These are phyloP conservation scores for Penicillium canescens DNA, from an alignment of 495 filamentous ascomycete genomes.

Conservation along the genomic window DNA sequence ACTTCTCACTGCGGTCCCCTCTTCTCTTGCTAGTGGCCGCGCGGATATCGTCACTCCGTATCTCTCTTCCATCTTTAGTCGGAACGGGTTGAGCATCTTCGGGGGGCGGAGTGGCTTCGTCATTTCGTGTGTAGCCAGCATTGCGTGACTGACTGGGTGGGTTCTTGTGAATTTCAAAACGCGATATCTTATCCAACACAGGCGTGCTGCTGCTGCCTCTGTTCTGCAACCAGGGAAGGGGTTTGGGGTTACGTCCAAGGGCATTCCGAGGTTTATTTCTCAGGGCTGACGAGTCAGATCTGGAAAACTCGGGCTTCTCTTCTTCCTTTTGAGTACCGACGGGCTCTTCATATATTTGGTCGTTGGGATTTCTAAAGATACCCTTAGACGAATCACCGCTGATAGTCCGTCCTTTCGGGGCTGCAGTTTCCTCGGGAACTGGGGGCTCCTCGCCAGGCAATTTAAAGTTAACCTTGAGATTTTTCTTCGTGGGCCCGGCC, in stretches of 20 bases:
- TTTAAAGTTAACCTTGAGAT: slow-evolving; percentile 45
- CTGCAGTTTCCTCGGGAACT: slow-evolving; percentile 5
- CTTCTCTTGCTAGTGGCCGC: slow-evolving; percentile 88
- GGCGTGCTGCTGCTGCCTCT: slow-evolving; percentile 42
- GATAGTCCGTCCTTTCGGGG: slow-evolving; percentile 33
- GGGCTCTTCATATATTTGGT: slow-evolving; percentile 89
- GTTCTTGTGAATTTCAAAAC: slow-evolving; percentile 75
- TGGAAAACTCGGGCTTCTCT: slow-evolving; percentile 36
- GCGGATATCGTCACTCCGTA: slow-evolving; percentile 81
- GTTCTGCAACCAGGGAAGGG: slow-evolving; percentile 37
- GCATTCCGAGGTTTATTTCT: slow-evolving; percentile 56
- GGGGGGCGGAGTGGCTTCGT: slow-evolving; percentile 26
- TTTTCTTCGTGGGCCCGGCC: slow-evolving; percentile 32
- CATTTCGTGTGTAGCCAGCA: slow-evolving; percentile 69
- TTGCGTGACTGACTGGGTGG: slow-evolving; percentile 74
- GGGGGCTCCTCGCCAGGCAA: slow-evolving; percentile 32
- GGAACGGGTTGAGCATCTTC: slow-evolving; percentile 29
- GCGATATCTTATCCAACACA: slow-evolving; percentile 55
- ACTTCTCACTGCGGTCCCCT: slow-evolving; percentile 78
- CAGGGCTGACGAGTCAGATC: slow-evolving; percentile 52
- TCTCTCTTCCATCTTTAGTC: slow-evolving; percentile 73
- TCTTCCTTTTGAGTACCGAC: slow-evolving; percentile 39
- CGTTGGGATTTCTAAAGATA: slow-evolving; percentile 59
- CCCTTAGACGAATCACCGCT: slow-evolving; percentile 43
- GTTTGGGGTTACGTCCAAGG: slow-evolving; percentile 51